phyloP scores from a whole-genome alignment of 75 land plant genomes.

The Selaginella moellendorffii region DNA sequence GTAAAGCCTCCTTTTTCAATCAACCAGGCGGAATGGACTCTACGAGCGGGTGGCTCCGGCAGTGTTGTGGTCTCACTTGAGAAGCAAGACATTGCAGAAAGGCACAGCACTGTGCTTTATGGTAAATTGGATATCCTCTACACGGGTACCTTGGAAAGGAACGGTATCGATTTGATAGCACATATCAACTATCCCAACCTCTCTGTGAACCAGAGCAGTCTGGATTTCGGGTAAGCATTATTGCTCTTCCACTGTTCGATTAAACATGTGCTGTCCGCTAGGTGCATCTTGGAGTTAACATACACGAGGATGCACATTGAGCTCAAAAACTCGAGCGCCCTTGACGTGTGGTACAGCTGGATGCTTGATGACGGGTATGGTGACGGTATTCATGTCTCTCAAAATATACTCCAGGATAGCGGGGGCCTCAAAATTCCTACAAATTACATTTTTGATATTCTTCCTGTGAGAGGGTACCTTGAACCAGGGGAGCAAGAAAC shows the following conservation, averaged over 20 bases:
- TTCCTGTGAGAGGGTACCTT: constrained; percentile 21
- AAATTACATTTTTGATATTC: constrained; percentile 23
- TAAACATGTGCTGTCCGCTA: too few species aligned
- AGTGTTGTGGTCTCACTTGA: constrained; percentile 12
- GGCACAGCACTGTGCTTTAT: not conserved
- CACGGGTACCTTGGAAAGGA: constrained; percentile 15
- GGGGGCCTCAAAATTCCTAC: constrained; percentile 9
- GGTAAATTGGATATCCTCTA: constrained; percentile 22
- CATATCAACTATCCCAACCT: constrained; percentile 27
- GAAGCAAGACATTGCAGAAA: constrained; percentile 15
- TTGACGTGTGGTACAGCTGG: constrained; percentile 20
- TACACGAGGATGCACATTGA: constrained; percentile 20
- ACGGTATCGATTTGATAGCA: constrained; percentile 18
- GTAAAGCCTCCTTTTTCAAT: constrained; percentile 20
- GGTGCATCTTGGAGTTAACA: constrained; percentile 25
- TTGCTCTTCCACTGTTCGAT: not conserved
- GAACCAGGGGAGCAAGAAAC: constrained; percentile 26
- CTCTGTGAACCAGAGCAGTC: not conserved
- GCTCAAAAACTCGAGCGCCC: constrained; percentile 14
- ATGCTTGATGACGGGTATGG: constrained; percentile 6
- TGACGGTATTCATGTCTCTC: not conserved
- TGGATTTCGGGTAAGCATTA: constrained; percentile 25
- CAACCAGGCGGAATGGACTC: constrained; percentile 10
- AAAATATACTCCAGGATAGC: not conserved
- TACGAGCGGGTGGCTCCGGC: constrained; percentile 11